A percentile compares a stretch with the other conserved stretches of the same genome.
Evolutionary conservation across 495 filamentous ascomycete species (phyloP).

Genomic region (Talaromyces ruber): DNA sequence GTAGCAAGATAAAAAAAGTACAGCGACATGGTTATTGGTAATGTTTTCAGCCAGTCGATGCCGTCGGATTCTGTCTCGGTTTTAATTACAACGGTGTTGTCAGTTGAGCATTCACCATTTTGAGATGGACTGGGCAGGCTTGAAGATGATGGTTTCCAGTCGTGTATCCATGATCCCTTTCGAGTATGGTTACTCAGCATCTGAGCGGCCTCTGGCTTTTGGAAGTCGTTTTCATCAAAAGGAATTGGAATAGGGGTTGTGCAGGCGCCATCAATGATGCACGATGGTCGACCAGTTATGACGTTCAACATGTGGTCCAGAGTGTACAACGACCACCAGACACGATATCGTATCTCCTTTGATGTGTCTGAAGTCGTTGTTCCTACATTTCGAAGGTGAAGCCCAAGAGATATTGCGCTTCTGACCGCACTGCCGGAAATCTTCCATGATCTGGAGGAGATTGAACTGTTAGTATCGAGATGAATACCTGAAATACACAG

Average conservation of each 20-base stretch:
- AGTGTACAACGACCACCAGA: slow-evolving; percentile 55
- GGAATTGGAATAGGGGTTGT: slow-evolving; percentile 47
- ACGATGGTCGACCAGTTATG: slow-evolving; percentile 53
- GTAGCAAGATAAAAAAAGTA: slow-evolving; percentile 42
- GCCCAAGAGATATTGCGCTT: slow-evolving; percentile 47
- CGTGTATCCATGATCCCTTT: slow-evolving; percentile 13
- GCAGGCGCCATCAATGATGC: slow-evolving; percentile 44
- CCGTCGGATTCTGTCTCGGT: slow-evolving; percentile 9
- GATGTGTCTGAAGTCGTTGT: slow-evolving; percentile 36
- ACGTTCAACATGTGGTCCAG: slow-evolving; percentile 48
- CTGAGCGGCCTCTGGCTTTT: slow-evolving; percentile 25
- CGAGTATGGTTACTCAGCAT: slow-evolving; percentile 21
- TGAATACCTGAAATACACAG: neutral
- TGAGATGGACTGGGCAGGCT: slow-evolving; percentile 17
- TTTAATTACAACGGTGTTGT: neutral
- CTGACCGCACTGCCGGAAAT: slow-evolving; percentile 49
- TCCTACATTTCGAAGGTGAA: slow-evolving; percentile 51
- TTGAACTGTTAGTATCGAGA: neutral
- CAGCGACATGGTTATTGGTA: slow-evolving; percentile 32
- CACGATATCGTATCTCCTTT: slow-evolving; percentile 47
- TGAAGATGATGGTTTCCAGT: slow-evolving; percentile 12
- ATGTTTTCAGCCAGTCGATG: slow-evolving; percentile 18
- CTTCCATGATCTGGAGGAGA: slow-evolving; percentile 47
- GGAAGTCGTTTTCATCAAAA: slow-evolving; percentile 40
- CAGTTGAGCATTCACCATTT: slow-evolving; percentile 11